phyloP scores from a whole-genome alignment of 306 rosid species.

The Glycine soja region DNA sequence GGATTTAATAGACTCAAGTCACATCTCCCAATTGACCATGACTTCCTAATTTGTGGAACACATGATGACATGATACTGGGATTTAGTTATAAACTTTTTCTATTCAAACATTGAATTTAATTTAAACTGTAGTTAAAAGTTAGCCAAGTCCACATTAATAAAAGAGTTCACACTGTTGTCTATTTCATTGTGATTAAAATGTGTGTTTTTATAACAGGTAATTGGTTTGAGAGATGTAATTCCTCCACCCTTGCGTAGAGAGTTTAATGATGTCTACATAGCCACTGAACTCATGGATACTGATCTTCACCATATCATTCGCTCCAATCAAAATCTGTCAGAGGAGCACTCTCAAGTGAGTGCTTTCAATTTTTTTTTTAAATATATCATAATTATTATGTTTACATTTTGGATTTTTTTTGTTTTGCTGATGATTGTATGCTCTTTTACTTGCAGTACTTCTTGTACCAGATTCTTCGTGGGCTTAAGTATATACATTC shows the following conservation, averaged over 20 bases:
- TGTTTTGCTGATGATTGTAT: conserved; percentile 47
- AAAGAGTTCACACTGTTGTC: neutral
- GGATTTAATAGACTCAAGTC: too few relatives aligned
- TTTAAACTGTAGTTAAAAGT: neutral
- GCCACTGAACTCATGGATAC: conserved; percentile 92
- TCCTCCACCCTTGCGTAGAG: conserved; percentile 93
- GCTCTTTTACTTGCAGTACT: conserved; percentile 87
- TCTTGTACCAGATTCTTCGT: conserved; percentile 94
- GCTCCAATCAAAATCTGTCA: conserved; percentile 85
- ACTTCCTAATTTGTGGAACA: conserved; percentile 19
- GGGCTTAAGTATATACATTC: conserved; percentile 93
- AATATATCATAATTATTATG: neutral
- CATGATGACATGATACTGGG: neutral
- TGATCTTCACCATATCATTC: conserved; percentile 96
- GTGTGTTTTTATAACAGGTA: conserved; percentile 62
- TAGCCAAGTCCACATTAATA: neutral
- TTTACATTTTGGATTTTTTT: conserved; percentile 23
- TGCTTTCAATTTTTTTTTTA: neutral
- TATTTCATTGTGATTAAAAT: conserved; percentile 33
- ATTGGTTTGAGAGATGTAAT: conserved; percentile 81
- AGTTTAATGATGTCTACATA: conserved; percentile 87
- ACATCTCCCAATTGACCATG: too few relatives aligned
- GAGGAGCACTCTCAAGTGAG: conserved; percentile 96
- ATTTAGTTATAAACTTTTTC: neutral
- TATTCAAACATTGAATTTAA: neutral